Evolutionary conservation across 1,284 basidiomycete species (phyloP).

Genomic region (Sporisorium iseilematis-ciliati): DNA sequence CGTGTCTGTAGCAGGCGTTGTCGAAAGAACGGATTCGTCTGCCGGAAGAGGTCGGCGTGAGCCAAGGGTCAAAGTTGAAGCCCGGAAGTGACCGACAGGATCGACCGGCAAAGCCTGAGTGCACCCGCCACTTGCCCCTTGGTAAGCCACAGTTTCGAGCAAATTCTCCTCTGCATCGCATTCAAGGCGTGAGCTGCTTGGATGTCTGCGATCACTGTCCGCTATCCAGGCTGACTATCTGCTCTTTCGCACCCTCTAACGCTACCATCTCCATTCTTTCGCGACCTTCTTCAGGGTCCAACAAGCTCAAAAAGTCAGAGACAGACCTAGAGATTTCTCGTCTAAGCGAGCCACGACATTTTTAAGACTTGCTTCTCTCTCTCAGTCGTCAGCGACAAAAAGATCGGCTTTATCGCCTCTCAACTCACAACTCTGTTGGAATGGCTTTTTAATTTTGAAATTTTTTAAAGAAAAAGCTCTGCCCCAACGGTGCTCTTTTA

Average conservation of each 20-base stretch:
- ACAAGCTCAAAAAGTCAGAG: not conserved
- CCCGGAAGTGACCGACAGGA: constrained; percentile 10
- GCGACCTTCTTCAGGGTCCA: constrained; percentile 12
- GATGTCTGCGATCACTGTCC: no score
- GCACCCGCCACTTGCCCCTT: no score
- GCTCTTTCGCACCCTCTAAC: not conserved
- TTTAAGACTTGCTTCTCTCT: not conserved
- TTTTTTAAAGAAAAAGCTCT: not conserved
- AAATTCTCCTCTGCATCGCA: no score
- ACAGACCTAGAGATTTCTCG: not conserved
- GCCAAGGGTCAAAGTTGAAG: not conserved
- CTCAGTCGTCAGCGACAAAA: not conserved
- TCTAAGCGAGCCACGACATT: constrained; percentile 2
- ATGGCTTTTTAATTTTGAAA: not conserved
- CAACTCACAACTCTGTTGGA: constrained; percentile 6
- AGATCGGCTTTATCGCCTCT: constrained; percentile 17
- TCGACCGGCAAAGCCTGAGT: constrained; percentile 1
- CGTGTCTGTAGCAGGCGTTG: no score
- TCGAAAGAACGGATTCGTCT: not conserved
- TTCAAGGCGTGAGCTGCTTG: no score
- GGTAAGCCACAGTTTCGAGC: no score
- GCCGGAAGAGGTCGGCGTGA: constrained; percentile 7
- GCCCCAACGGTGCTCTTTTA: constrained; percentile 14
- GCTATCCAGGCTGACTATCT: not conserved
- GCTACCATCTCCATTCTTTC: not conserved